Evolutionary conservation across 2,329 filamentous ascomycete species (phyloP).

Genomic region (Dothiorella sarmentorum): DNA sequence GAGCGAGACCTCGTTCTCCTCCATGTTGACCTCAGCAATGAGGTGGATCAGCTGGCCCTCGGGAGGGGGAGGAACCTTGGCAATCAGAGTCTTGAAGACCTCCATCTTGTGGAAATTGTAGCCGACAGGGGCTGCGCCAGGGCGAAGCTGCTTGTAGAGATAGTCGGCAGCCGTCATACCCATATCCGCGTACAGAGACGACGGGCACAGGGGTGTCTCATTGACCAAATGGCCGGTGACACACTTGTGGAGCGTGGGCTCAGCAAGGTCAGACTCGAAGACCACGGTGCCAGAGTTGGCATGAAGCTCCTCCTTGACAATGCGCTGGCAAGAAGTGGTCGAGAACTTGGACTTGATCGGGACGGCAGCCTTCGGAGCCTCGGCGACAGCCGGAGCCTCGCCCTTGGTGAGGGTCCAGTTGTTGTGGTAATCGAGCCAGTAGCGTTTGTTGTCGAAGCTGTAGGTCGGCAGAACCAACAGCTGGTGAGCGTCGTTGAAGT

Average conservation of each 20-base stretch:
- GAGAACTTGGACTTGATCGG: conserved; percentile 54
- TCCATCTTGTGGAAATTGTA: conserved; percentile 66
- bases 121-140: conserved; percentile 54
- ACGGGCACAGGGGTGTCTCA: conserved; percentile 63
- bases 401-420: conserved; percentile 71
- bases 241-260: conserved; percentile 59
- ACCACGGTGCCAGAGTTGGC: conserved; percentile 58
- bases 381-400: conserved; percentile 47
- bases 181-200: conserved; percentile 62
- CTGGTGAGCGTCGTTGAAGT: conserved; percentile 56
- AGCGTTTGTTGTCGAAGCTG: conserved; percentile 66
- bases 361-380: conserved; percentile 36
- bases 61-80: conserved; percentile 46
- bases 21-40: conserved; percentile 57
- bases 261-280: conserved; percentile 63
- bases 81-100: conserved; percentile 67
- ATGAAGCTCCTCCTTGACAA: conserved; percentile 61
- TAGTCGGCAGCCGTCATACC: conserved; percentile 65
- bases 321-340: conserved; percentile 63
- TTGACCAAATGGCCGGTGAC: conserved; percentile 67
- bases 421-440: conserved; percentile 69
- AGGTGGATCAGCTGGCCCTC: conserved; percentile 60
- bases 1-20: conserved; percentile 53
- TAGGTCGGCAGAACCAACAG: conserved; percentile 67
- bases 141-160: conserved; percentile 61